Conservation (phyloP, 2,329 filamentous ascomycete genomes). For the Paracamarosporium sp. region DNA sequence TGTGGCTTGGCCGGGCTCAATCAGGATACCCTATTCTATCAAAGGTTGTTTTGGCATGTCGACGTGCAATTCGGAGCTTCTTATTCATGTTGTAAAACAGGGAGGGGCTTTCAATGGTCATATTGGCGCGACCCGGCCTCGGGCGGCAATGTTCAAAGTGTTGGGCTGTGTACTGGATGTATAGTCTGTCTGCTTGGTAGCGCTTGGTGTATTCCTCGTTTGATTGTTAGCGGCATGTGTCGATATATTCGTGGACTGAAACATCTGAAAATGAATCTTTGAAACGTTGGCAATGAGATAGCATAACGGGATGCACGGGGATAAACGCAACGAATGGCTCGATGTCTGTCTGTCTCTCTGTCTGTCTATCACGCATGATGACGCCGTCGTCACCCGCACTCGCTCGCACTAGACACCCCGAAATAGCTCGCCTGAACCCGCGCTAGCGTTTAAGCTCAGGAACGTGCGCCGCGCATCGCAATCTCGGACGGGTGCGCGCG, state of each 20-base stretch:
- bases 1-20: not conserved
- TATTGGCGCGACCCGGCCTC: not conserved
- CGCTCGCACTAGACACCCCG: not conserved
- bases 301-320: no score
- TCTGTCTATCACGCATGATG: not conserved
- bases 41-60: not conserved
- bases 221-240: slow-evolving; percentile 2
- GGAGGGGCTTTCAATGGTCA: not conserved
- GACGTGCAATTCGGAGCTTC: not conserved
- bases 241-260: not conserved
- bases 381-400: not conserved
- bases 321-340: no score
- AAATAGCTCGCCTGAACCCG: not conserved
- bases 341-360: no score
- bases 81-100: not conserved
- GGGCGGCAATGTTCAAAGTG: slow-evolving; percentile 6
- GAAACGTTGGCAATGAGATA: not conserved
- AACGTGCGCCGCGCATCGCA: slow-evolving; percentile 1
- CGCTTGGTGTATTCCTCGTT: not conserved
- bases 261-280: not conserved
- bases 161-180: no score
- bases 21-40: not conserved
- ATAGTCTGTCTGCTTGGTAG: not conserved
- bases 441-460: slow-evolving; percentile 2
- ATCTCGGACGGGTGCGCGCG: not conserved